Evolutionary conservation across 306 rosid genomes (phyloP).

Genomic region (Fagus sylvatica): DNA sequence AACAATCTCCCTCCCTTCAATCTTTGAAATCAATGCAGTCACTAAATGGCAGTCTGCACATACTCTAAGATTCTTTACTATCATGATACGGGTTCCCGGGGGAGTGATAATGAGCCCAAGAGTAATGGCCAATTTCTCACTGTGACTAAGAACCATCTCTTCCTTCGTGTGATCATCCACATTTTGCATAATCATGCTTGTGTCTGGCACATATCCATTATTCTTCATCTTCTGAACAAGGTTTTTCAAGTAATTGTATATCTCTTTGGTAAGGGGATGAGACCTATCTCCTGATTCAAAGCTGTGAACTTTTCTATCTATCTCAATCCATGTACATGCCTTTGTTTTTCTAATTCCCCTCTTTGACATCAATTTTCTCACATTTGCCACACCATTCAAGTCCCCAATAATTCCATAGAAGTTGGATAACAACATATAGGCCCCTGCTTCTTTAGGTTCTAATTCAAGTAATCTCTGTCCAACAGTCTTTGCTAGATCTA

Average conservation of each 20-base stretch:
- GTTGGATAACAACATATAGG: slow-evolving; percentile 39
- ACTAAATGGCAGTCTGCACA: slow-evolving; percentile 27
- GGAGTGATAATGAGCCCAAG: slow-evolving; percentile 26
- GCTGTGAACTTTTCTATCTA: slow-evolving; percentile 27
- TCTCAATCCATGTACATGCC: slow-evolving; percentile 38
- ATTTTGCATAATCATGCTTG: slow-evolving; percentile 34
- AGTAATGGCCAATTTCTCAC: slow-evolving; percentile 30
- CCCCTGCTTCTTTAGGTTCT: slow-evolving; percentile 38
- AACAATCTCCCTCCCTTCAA: slow-evolving; percentile 28
- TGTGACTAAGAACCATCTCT: slow-evolving; percentile 24
- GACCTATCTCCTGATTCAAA: slow-evolving; percentile 35
- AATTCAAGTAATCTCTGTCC: slow-evolving; percentile 22
- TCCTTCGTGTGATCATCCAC: slow-evolving; percentile 24
- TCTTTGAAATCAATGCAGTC: slow-evolving; percentile 23
- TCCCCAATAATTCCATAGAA: slow-evolving; percentile 39
- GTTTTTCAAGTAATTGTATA: slow-evolving; percentile 11
- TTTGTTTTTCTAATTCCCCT: slow-evolving; percentile 30
- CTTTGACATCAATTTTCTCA: slow-evolving; percentile 29
- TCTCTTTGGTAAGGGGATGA: slow-evolving; percentile 26
- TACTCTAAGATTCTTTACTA: slow-evolving; percentile 31
- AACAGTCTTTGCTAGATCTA: slow-evolving; percentile 23
- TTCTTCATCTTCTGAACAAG: slow-evolving; percentile 23
- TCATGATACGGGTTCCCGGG: slow-evolving; percentile 2
- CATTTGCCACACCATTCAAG: slow-evolving; percentile 25
- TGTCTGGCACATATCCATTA: slow-evolving; percentile 31